A percentile compares a stretch with the other conserved stretches of the same genome.
These are phyloP conservation scores for Thraustochytrium striatum DNA, from an alignment of 352 stramenopile genomes.

Conservation along the genomic window DNA sequence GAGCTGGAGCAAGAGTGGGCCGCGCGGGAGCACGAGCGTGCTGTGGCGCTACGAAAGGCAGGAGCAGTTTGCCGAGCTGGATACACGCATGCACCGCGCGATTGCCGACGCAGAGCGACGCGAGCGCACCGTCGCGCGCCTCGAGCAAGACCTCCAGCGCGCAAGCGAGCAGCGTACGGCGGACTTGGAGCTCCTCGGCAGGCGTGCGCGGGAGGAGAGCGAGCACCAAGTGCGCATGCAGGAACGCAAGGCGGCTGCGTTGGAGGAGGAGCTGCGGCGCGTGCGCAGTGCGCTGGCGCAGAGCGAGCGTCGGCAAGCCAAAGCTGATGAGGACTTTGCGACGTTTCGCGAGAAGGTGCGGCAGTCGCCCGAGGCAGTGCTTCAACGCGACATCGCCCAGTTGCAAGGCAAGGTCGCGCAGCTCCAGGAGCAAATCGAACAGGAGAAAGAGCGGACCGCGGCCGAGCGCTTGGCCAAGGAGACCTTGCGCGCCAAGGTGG, in stretches of 20 bases:
- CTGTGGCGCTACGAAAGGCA: conserved; percentile 8
- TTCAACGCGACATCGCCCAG: conserved; percentile 40
- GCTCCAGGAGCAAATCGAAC: conserved; percentile 34
- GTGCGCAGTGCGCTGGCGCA: neutral
- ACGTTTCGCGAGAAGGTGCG: conserved; percentile 38
- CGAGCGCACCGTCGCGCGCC: conserved; percentile 25
- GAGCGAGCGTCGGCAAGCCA: neutral
- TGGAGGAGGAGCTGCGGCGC: conserved; percentile 26
- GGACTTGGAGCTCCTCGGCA: conserved; percentile 47
- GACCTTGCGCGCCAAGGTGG: conserved; percentile 32
- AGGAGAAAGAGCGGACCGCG: conserved; percentile 19
- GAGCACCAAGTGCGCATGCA: conserved; percentile 39
- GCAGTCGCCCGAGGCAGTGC: conserved; percentile 47
- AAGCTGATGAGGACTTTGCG: conserved; percentile 44
- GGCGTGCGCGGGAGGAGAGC: conserved; percentile 43
- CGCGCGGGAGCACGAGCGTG: conserved; percentile 42
- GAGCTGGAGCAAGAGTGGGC: conserved; percentile 20
- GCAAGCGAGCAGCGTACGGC: conserved; percentile 2
- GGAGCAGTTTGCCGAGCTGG: conserved; percentile 32
- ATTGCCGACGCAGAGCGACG: conserved; percentile 43
- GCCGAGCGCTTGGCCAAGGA: neutral
- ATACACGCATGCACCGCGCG: conserved; percentile 25
- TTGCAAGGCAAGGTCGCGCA: conserved; percentile 44
- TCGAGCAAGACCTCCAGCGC: conserved; percentile 43
- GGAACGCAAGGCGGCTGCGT: neutral